Percentiles rank a stretch among this genome's conserved stretches.
phyloP scores from a whole-genome alignment of 352 stramenopile species.

The Phytophthora constricta region DNA sequence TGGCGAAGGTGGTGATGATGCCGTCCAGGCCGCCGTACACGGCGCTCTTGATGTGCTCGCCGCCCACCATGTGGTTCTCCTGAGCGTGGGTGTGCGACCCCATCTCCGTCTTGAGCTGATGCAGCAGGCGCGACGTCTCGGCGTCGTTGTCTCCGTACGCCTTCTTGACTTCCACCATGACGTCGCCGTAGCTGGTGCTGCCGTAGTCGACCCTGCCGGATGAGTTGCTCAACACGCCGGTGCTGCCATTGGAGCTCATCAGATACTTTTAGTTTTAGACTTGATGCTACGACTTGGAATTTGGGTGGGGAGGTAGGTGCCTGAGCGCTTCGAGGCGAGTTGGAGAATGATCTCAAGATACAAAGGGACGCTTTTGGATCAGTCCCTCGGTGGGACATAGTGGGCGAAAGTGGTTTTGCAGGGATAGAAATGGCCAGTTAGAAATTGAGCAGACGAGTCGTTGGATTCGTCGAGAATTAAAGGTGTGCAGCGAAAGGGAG shows the following conservation, averaged over 20 bases:
- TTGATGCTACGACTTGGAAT: too few relatives aligned
- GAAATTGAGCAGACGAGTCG: neutral
- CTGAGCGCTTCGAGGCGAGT: constrained; percentile 22
- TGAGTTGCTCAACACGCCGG: constrained; percentile 32
- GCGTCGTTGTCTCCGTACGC: constrained; percentile 55
- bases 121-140: constrained; percentile 62
- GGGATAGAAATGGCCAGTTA: too few relatives aligned
- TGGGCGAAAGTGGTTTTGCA: too few relatives aligned
- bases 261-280: too few relatives aligned
- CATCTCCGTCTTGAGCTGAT: constrained; percentile 77
- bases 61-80: constrained; percentile 78
- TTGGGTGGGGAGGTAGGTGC: too few relatives aligned
- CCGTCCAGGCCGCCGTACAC: constrained; percentile 97
- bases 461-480: neutral
- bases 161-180: constrained; percentile 64
- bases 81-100: constrained; percentile 58
- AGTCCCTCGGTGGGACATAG: too few relatives aligned
- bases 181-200: constrained; percentile 42
- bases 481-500: neutral
- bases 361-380: constrained; percentile 1
- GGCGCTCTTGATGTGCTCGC: constrained; percentile 84
- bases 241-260: constrained; percentile 37
- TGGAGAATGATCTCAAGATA: constrained; percentile 23
- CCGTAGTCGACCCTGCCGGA: constrained; percentile 54
- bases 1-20: constrained; percentile 97